phyloP scores from a whole-genome alignment of 2,329 filamentous ascomycete genomes.

The Colletotrichum plurivorum region DNA sequence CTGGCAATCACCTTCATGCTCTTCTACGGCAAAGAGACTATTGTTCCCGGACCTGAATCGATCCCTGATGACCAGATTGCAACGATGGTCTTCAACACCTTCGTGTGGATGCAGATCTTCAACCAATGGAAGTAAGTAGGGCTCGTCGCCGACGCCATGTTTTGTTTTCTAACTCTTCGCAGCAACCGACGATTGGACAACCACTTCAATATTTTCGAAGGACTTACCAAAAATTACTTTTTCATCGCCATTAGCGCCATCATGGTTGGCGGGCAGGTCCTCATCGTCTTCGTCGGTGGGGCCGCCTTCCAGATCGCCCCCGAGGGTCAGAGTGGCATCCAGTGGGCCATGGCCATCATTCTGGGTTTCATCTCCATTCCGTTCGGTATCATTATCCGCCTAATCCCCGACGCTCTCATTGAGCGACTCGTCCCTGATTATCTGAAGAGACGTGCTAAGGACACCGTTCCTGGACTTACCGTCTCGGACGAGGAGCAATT shows the following conservation, averaged over 20 bases:
- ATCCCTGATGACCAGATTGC: constrained; percentile 66
- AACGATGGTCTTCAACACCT: constrained; percentile 96
- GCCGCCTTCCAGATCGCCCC: constrained; percentile 80
- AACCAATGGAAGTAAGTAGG: constrained; percentile 90
- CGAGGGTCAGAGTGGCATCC: constrained; percentile 74
- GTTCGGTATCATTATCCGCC: constrained; percentile 83
- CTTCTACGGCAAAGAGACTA: constrained; percentile 77
- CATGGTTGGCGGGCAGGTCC: constrained; percentile 90
- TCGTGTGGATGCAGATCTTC: constrained; percentile 99
- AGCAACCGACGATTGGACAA: constrained; percentile 95
- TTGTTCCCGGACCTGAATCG: constrained; percentile 39
- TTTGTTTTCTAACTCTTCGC: constrained; percentile 41
- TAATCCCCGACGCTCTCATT: constrained; percentile 82
- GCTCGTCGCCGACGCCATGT: constrained; percentile 20
- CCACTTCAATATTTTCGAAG: constrained; percentile 95
- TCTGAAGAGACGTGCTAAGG: constrained; percentile 62
- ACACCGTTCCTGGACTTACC: constrained; percentile 67
- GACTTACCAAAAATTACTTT: constrained; percentile 86
- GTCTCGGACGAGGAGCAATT: constrained; percentile 78
- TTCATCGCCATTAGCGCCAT: constrained; percentile 88
- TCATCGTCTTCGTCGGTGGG: constrained; percentile 92
- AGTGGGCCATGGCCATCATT: constrained; percentile 91
- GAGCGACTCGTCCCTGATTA: constrained; percentile 66
- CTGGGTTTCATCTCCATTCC: constrained; percentile 89
- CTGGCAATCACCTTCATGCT: constrained; percentile 84